These are phyloP conservation scores for Trametes hirsuta DNA, from an alignment of 1,284 basidiomycete genomes.

Conservation along the genomic window DNA sequence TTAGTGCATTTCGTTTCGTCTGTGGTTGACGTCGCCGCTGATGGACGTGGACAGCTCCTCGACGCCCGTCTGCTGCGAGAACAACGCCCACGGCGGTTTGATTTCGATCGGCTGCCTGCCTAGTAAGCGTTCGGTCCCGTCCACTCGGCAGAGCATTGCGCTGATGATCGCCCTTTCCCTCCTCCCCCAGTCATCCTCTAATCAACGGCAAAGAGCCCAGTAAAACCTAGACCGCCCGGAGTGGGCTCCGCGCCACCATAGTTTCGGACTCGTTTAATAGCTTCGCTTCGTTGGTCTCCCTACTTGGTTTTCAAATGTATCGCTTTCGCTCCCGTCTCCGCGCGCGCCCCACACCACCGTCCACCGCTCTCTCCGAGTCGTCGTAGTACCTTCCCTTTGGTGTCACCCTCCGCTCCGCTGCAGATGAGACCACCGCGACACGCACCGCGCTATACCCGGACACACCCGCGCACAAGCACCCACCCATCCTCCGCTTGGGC, in stretches of 20 bases:
- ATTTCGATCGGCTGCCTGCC: conserved; percentile 27
- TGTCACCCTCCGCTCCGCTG: no score
- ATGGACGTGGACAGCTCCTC: conserved; percentile 7
- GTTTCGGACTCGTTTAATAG: conserved; percentile 19
- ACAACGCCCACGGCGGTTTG: conserved; percentile 24
- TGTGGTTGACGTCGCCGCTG: no score
- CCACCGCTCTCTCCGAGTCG: not conserved
- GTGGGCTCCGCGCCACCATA: conserved; percentile 10
- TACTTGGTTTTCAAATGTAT: conserved; percentile 13
- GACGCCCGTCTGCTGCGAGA: conserved; percentile 25
- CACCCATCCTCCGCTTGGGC: not conserved
- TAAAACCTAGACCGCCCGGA: conserved; percentile 12
- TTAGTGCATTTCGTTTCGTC: not conserved
- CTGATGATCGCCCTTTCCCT: not conserved
- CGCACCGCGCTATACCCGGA: conserved; percentile 17
- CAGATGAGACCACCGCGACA: not conserved
- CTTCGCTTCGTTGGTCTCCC: conserved; percentile 3
- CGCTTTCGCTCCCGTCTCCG: conserved; percentile 2
- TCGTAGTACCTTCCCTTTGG: no score
- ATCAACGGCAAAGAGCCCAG: not conserved
- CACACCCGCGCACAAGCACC: not conserved
- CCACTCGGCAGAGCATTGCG: not conserved
- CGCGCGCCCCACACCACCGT: not conserved
- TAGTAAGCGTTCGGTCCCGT: conserved; percentile 7
- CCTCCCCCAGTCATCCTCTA: conserved; percentile 17